A percentile compares a stretch with the other conserved stretches of the same genome.
These are phyloP conservation scores for Hymenoscyphus fructigenus DNA, from an alignment of 2,329 filamentous ascomycete species.

Conservation along the genomic window DNA sequence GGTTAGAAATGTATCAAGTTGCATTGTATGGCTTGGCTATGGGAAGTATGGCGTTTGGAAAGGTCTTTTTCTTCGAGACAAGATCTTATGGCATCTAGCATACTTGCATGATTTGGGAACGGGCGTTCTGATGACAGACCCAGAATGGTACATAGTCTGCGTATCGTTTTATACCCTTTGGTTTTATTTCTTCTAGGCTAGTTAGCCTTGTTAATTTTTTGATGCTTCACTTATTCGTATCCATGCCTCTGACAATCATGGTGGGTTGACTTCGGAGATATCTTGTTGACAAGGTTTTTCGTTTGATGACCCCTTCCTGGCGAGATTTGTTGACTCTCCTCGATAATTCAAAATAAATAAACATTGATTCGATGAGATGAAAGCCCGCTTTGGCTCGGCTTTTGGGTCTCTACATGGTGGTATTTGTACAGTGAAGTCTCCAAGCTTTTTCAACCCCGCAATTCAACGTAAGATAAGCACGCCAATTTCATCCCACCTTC, in stretches of 20 bases:
- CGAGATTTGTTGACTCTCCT: not conserved
- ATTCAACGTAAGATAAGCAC: constrained; percentile 11
- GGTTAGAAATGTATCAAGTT: not conserved
- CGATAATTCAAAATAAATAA: not conserved
- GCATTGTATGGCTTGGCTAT: constrained; percentile 4
- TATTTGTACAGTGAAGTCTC: not conserved
- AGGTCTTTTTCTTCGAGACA: constrained; percentile 1
- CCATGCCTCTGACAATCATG: too few species aligned
- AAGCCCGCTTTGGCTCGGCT: not conserved
- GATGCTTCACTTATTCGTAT: too few species aligned
- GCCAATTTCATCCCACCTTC: constrained; percentile 16
- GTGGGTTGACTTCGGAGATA: not conserved
- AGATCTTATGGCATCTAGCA: constrained; percentile 20
- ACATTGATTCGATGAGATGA: not conserved
- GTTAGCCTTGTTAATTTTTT: not conserved
- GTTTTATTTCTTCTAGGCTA: not conserved
- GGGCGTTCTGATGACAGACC: constrained; percentile 15
- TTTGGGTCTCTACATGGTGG: not conserved
- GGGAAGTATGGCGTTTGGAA: constrained; percentile 10
- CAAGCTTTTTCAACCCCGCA: constrained; percentile 9
- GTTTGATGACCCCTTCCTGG: not conserved
- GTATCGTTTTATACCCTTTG: constrained; percentile 11
- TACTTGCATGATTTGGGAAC: constrained; percentile 13
- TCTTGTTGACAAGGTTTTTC: not conserved
- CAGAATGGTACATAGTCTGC: constrained; percentile 19